These are phyloP conservation scores for Beauveria australis DNA, from an alignment of 2,329 filamentous ascomycete species.

Conservation along the genomic window DNA sequence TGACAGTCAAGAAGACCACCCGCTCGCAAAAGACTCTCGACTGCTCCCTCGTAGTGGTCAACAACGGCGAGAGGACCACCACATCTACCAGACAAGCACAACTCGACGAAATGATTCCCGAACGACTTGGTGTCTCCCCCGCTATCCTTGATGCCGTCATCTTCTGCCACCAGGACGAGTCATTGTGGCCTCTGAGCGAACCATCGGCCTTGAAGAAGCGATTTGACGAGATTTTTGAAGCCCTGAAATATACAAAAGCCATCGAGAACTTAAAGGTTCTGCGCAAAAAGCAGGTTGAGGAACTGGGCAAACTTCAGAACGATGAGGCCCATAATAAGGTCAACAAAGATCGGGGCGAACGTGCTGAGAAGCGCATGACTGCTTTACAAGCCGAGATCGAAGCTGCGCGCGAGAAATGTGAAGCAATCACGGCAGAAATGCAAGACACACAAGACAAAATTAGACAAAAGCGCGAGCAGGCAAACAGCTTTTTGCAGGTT, in stretches of 20 bases:
- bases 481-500: slow-evolving; percentile 65
- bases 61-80: slow-evolving; percentile 69
- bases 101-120: slow-evolving; percentile 74
- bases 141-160: slow-evolving; percentile 92
- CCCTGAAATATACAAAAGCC: slow-evolving; percentile 91
- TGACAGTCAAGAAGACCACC: slow-evolving; percentile 75
- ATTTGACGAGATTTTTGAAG: slow-evolving; percentile 97
- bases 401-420: slow-evolving; percentile 47
- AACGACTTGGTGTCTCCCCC: slow-evolving; percentile 79
- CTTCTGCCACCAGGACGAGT: slow-evolving; percentile 98
- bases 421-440: slow-evolving; percentile 52
- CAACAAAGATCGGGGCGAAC: slow-evolving; percentile 77
- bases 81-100: slow-evolving; percentile 76
- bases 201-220: slow-evolving; percentile 79
- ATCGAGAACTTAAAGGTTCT: slow-evolving; percentile 90
- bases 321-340: slow-evolving; percentile 70
- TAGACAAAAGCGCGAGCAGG: slow-evolving; percentile 61
- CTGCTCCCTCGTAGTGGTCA: slow-evolving; percentile 64
- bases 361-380: slow-evolving; percentile 56
- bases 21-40: slow-evolving; percentile 79
- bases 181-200: slow-evolving; percentile 91
- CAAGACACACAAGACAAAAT: slow-evolving; percentile 49
- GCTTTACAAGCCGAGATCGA: slow-evolving; percentile 61
- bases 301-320: slow-evolving; percentile 64
- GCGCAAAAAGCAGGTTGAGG: slow-evolving; percentile 71